Conservation (phyloP, 192 early-diverging fungal species). For the Linnemannia exigua region DNA sequence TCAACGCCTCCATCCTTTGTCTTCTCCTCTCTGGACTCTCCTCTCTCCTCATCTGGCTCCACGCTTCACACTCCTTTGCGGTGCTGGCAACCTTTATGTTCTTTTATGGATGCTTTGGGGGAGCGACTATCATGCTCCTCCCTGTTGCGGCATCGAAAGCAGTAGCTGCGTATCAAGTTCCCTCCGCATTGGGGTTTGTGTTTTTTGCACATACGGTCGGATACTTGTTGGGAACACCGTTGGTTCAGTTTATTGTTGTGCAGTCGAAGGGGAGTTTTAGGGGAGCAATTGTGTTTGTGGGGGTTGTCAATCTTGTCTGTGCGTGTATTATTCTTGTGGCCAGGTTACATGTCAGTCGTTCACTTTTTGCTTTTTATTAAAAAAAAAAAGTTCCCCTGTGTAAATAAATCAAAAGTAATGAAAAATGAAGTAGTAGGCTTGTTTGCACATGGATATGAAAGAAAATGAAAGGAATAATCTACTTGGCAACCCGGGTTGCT, state of each 20-base stretch:
- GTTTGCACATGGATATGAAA: not conserved
- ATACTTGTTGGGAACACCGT: slow-evolving; percentile 28
- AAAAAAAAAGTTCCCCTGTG: not conserved
- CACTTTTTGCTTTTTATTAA: not conserved
- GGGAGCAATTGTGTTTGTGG: slow-evolving; percentile 27
- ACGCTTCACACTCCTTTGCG: not conserved
- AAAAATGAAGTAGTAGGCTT: not conserved
- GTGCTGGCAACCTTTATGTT: slow-evolving; percentile 17
- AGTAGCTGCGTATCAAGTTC: not conserved
- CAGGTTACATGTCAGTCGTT: not conserved
- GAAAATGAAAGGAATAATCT: not conserved
- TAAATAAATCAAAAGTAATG: not conserved
- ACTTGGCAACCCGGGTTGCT: not conserved
- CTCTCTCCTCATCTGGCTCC: slow-evolving; percentile 9
- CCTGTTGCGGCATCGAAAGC: slow-evolving; percentile 23
- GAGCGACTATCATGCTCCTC: slow-evolving; percentile 26
- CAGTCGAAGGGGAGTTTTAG: not conserved
- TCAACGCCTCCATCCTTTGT: slow-evolving; percentile 14
- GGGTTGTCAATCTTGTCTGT: slow-evolving; percentile 14
- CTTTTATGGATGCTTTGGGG: slow-evolving; percentile 22
- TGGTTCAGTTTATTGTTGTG: slow-evolving; percentile 17
- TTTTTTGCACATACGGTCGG: slow-evolving; percentile 34
- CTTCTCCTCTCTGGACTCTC: not conserved
- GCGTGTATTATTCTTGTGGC: not conserved
- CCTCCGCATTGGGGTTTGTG: slow-evolving; percentile 35